These are phyloP conservation scores for Pseudocercospora musae DNA, from an alignment of 2,329 filamentous ascomycete species.

Conservation along the genomic window DNA sequence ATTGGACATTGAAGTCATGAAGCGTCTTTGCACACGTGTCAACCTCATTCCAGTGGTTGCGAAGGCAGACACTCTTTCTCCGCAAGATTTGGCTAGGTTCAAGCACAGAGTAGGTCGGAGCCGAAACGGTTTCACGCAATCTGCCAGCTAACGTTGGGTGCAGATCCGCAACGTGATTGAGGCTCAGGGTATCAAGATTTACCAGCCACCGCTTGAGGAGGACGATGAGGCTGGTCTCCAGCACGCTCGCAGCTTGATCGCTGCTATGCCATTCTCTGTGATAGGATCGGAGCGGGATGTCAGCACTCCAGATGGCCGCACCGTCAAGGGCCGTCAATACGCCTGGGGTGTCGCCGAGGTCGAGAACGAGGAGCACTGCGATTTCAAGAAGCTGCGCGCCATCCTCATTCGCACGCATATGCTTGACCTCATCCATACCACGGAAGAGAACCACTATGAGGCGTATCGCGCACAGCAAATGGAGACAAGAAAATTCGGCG, in stretches of 20 bases:
- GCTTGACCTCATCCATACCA: conserved; percentile 99
- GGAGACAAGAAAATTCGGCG: conserved; percentile 99
- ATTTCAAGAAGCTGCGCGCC: conserved; percentile 99
- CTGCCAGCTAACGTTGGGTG: conserved; percentile 32
- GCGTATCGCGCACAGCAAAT: conserved; percentile 98
- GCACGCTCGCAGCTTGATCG: conserved; percentile 91
- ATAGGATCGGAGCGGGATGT: conserved; percentile 99
- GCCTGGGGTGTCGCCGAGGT: conserved; percentile 99
- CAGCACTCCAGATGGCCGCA: conserved; percentile 90
- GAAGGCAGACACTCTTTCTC: conserved; percentile 97
- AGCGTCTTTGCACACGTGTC: conserved; percentile 94
- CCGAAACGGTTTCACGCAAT: background rate
- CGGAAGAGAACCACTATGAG: conserved; percentile 98
- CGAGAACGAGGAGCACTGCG: conserved; percentile 99
- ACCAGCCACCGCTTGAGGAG: conserved; percentile 95
- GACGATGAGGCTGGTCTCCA: conserved; percentile 94
- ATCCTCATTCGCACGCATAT: conserved; percentile 96
- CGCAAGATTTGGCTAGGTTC: conserved; percentile 84
- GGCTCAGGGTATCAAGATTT: conserved; percentile 99
- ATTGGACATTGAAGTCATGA: conserved; percentile 99
- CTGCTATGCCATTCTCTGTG: conserved; percentile 96
- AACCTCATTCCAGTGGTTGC: conserved; percentile 98
- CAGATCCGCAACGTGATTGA: conserved; percentile 94
- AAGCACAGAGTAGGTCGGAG: conserved; percentile 75
- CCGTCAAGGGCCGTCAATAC: conserved; percentile 98